phyloP scores from a whole-genome alignment of 169 alveolate species.

The Cryptosporidium sp. region DNA sequence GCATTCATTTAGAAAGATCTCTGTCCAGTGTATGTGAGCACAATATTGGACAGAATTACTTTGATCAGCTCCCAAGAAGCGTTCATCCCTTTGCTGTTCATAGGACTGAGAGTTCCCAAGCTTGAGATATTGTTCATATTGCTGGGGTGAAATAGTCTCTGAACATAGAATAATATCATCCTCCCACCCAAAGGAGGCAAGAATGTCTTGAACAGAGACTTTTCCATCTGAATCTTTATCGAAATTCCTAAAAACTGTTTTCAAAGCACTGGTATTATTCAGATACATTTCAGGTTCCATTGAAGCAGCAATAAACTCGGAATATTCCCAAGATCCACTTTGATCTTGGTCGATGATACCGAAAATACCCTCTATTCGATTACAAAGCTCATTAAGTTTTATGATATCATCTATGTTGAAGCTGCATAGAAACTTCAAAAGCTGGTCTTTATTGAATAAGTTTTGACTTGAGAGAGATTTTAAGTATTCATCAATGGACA shows the following conservation, averaged over 20 bases:
- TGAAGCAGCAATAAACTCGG: conserved; percentile 70
- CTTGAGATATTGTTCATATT: conserved; percentile 46
- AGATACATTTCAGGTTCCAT: conserved; percentile 57
- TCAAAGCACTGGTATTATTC: conserved; percentile 30
- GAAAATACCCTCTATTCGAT: conserved; percentile 43
- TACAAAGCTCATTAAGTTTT: conserved; percentile 46
- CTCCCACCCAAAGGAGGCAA: conserved; percentile 74
- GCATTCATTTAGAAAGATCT: conserved; percentile 68
- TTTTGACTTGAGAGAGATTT: neutral
- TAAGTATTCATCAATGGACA: conserved; percentile 16
- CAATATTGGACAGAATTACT: conserved; percentile 45
- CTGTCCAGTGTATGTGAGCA: conserved; percentile 76
- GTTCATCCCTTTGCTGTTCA: neutral
- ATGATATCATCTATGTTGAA: conserved; percentile 32
- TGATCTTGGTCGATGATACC: conserved; percentile 73
- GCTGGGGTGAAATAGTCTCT: conserved; percentile 60
- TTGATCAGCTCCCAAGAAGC: conserved; percentile 9
- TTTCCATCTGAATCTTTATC: conserved; percentile 73
- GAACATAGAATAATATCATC: conserved; percentile 71
- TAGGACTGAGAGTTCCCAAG: conserved; percentile 26
- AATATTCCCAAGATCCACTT: conserved; percentile 74
- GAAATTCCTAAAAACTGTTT: conserved; percentile 59
- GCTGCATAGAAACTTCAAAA: conserved; percentile 11
- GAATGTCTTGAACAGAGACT: conserved; percentile 71
- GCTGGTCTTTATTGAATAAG: neutral